Evolutionary conservation across 306 rosid genomes (phyloP).

Genomic region (Acacia melanoxylon): DNA sequence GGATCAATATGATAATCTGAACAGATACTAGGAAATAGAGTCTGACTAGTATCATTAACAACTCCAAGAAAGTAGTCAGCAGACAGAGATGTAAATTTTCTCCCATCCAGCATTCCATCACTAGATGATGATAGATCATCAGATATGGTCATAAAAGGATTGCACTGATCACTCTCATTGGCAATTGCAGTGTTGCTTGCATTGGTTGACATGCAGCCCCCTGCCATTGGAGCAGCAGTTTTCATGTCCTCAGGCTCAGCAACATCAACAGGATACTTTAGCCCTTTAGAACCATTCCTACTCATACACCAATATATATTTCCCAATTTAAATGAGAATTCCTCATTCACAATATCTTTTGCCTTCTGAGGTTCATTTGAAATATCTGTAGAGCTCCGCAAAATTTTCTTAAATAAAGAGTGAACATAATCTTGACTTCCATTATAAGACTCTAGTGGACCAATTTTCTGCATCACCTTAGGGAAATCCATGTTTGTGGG

Average conservation of each 20-base stretch:
- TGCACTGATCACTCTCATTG: constrained; percentile 29
- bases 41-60: constrained; percentile 36
- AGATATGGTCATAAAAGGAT: constrained; percentile 24
- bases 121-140: constrained; percentile 32
- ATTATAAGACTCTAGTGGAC: constrained; percentile 39
- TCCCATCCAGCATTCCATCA: constrained; percentile 30
- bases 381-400: constrained; percentile 25
- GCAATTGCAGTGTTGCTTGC: constrained; percentile 34
- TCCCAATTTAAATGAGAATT: constrained; percentile 45
- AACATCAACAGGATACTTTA: constrained; percentile 31
- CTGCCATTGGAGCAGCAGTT: constrained; percentile 26
- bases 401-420: constrained; percentile 53
- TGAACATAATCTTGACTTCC: constrained; percentile 33
- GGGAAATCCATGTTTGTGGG: constrained; percentile 45
- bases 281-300: constrained; percentile 31
- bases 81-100: constrained; percentile 44
- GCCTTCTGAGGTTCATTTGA: constrained; percentile 41
- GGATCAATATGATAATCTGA: constrained; percentile 44
- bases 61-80: constrained; percentile 52
- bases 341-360: constrained; percentile 41
- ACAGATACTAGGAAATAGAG: constrained; percentile 38
- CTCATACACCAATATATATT: constrained; percentile 52
- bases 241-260: constrained; percentile 38
- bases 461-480: constrained; percentile 54
- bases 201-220: constrained; percentile 37